Percentiles rank a stretch among this genome's conserved stretches.
These are phyloP conservation scores for Xerocomus spinulosus DNA, from an alignment of 768 basidiomycete species.

Conservation along the genomic window DNA sequence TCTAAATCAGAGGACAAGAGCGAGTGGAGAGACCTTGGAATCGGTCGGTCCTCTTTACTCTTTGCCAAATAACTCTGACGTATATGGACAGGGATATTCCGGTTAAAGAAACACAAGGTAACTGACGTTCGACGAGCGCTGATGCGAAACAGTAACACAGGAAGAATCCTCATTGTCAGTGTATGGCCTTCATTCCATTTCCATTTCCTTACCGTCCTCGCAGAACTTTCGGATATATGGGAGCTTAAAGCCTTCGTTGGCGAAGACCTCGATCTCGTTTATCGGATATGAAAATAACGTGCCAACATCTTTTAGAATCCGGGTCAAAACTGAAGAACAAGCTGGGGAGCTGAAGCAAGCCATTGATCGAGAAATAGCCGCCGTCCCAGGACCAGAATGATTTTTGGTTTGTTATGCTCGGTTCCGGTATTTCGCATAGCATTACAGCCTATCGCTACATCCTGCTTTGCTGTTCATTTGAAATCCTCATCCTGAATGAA, in stretches of 20 bases:
- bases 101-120: conserved; percentile 71
- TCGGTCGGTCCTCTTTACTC: conserved; percentile 45
- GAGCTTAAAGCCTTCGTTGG: conserved; percentile 49
- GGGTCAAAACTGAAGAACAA: conserved; percentile 54
- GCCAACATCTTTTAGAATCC: conserved; percentile 59
- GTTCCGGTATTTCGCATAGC: conserved; percentile 11
- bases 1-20: conserved; percentile 43
- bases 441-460: conserved; percentile 25
- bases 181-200: background rate
- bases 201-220: conserved; percentile 1
- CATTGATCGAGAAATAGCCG: conserved; percentile 58
- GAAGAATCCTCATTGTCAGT: conserved; percentile 71
- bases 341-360: conserved; percentile 54
- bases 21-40: conserved; percentile 64
- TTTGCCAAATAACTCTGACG: background rate
- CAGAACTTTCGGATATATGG: conserved; percentile 74
- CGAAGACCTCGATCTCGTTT: conserved; percentile 56
- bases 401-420: background rate
- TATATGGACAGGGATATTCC: conserved; percentile 49
- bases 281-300: conserved; percentile 59
- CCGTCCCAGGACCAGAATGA: conserved; percentile 31
- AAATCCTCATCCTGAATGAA: background rate
- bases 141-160: conserved; percentile 68
- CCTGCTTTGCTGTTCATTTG: conserved; percentile 11
- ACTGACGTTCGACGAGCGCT: conserved; percentile 55